These are phyloP conservation scores for Clathrospora elynae DNA, from an alignment of 2,329 filamentous ascomycete genomes.

Conservation along the genomic window DNA sequence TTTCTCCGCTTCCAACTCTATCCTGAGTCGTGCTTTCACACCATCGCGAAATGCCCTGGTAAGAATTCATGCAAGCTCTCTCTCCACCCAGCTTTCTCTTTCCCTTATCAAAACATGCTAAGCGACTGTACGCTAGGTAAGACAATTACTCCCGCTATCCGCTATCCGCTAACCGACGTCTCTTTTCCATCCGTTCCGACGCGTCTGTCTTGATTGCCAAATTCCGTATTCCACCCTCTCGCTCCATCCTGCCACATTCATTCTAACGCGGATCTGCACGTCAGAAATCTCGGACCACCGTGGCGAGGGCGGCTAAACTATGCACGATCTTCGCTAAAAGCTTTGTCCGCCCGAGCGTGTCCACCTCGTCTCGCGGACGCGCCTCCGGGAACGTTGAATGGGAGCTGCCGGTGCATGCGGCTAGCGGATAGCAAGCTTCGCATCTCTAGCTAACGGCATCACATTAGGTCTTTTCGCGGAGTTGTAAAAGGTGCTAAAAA, in stretches of 20 bases:
- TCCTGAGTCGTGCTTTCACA: slow-evolving; percentile 22
- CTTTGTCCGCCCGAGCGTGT: slow-evolving; percentile 17
- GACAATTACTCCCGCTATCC: slow-evolving; percentile 7
- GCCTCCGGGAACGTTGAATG: slow-evolving; percentile 15
- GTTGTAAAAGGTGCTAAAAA: too few species aligned
- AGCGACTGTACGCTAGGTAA: neutral
- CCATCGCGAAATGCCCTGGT: slow-evolving; percentile 8
- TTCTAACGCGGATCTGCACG: slow-evolving; percentile 14
- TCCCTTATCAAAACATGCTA: neutral
- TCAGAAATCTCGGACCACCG: slow-evolving; percentile 19
- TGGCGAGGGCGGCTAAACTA: slow-evolving; percentile 19
- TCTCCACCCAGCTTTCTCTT: neutral
- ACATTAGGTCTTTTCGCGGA: slow-evolving; percentile 4
- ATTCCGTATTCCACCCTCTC: slow-evolving; percentile 2
- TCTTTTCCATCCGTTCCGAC: slow-evolving; percentile 14
- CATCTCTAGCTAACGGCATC: slow-evolving; percentile 10
- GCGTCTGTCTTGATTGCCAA: slow-evolving; percentile 7
- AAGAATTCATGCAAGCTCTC: neutral
- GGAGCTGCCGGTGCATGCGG: slow-evolving; percentile 9
- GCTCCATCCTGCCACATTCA: slow-evolving; percentile 13
- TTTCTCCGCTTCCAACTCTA: slow-evolving; percentile 18
- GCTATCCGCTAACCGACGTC: slow-evolving; percentile 9
- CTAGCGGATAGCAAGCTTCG: slow-evolving; percentile 9
- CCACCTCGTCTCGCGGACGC: slow-evolving; percentile 7
- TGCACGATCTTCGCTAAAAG: slow-evolving; percentile 13